Percentiles rank a stretch among this genome's conserved stretches.
These are phyloP conservation scores for Penium margaritaceum DNA, from an alignment of 139 green algal species.

Conservation along the genomic window DNA sequence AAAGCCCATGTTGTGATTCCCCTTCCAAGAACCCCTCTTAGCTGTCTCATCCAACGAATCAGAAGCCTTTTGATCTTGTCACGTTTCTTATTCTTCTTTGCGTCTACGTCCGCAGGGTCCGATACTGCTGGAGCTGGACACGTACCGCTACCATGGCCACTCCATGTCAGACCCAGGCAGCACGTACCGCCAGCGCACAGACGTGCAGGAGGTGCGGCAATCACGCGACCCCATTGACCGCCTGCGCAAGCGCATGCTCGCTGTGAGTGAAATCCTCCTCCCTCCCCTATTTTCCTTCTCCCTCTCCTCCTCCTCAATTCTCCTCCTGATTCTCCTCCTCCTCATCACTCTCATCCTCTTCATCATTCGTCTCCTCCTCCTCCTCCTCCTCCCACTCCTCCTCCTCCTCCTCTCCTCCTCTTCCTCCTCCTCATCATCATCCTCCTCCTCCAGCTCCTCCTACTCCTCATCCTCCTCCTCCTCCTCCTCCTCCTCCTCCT, in stretches of 20 bases:
- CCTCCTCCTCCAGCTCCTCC: too few species aligned
- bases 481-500: background rate
- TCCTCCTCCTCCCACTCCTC: constrained; percentile 23
- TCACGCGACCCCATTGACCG: constrained; percentile 84
- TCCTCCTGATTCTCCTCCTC: background rate
- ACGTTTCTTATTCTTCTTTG: constrained; percentile 1
- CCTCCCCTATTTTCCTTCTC: background rate
- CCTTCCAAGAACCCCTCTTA: too few species aligned
- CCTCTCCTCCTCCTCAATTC: constrained; percentile 32
- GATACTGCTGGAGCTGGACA: constrained; percentile 95
- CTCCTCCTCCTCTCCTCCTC: background rate
- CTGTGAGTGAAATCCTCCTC: constrained; percentile 19
- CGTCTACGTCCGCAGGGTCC: constrained; percentile 44
- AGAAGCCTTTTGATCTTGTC: background rate
- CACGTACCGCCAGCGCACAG: constrained; percentile 87
- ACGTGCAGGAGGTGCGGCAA: constrained; percentile 74
- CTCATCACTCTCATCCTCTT: background rate
- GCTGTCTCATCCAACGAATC: background rate
- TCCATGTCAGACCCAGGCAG: constrained; percentile 96
- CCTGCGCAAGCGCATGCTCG: constrained; percentile 69
- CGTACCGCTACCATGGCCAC: constrained; percentile 98
- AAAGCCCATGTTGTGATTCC: too few species aligned
- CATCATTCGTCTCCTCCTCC: background rate
- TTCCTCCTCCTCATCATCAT: background rate
- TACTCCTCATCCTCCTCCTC: background rate